A percentile compares a stretch with the other conserved stretches of the same genome.
phyloP scores from a whole-genome alignment of 257 asterid genomes.

The Asclepias syriaca region DNA sequence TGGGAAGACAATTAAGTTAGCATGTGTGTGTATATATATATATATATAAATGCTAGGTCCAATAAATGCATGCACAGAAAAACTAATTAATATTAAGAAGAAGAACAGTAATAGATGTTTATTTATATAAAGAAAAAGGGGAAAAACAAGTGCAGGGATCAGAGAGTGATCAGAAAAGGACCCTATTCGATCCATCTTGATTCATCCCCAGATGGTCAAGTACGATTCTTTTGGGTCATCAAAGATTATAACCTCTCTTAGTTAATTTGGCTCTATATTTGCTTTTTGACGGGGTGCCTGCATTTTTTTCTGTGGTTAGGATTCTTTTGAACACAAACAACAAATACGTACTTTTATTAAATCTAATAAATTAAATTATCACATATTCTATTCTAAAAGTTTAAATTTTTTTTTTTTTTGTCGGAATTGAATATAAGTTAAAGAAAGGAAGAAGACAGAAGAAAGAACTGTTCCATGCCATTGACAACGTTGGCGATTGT shows the following conservation, averaged over 20 bases:
- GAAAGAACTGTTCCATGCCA: background rate
- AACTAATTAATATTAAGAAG: background rate
- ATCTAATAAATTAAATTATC: too few relatives aligned
- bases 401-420: too few relatives aligned
- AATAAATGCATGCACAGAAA: background rate
- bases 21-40: background rate
- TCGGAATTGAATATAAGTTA: too few relatives aligned
- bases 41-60: background rate
- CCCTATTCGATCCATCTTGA: background rate
- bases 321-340: background rate
- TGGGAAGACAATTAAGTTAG: too few relatives aligned
- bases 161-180: background rate
- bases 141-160: background rate
- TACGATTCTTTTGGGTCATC: background rate
- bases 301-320: background rate
- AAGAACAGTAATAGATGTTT: background rate
- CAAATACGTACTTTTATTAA: too few relatives aligned
- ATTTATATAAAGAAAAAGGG: background rate
- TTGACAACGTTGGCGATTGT: background rate
- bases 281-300: background rate
- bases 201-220: background rate
- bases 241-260: background rate
- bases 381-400: too few relatives aligned
- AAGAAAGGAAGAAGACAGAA: background rate
- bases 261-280: too few relatives aligned